Evolutionary conservation across 2,329 filamentous ascomycete genomes (phyloP).

Genomic region (Pseudogymnoascus sp.): DNA sequence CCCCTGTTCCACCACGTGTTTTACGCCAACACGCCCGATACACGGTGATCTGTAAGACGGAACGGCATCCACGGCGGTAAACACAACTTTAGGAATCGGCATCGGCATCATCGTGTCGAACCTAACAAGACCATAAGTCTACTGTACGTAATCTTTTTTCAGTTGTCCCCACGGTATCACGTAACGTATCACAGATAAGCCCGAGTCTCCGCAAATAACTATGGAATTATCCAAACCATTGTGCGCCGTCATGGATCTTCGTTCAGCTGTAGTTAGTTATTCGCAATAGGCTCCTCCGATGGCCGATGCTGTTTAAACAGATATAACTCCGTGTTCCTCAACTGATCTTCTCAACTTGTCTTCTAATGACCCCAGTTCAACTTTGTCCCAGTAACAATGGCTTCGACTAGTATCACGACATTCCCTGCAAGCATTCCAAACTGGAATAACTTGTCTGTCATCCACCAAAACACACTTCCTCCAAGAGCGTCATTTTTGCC

Average conservation of each 20-base stretch:
- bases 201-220: not conserved
- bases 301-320: not conserved
- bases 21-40: not conserved
- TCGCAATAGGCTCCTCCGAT: not conserved
- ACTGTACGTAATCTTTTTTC: not conserved
- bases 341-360: not conserved
- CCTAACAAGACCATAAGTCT: not conserved
- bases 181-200: not conserved
- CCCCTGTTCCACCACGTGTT: not conserved
- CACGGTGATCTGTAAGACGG: not conserved
- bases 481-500: slow-evolving; percentile 50
- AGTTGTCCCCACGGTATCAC: not conserved
- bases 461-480: slow-evolving; percentile 52
- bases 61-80: not conserved
- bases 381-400: not conserved
- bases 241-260: not conserved
- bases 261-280: not conserved
- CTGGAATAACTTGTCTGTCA: slow-evolving; percentile 52
- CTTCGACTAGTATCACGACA: not conserved
- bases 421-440: slow-evolving; percentile 36
- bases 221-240: not conserved
- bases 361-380: not conserved
- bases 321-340: not conserved
- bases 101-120: not conserved
- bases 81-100: not conserved